A percentile compares a stretch with the other conserved stretches of the same genome.
Conservation (phyloP, 202 grass and related monocot species). For the Dendrocalamus latiflorus region DNA sequence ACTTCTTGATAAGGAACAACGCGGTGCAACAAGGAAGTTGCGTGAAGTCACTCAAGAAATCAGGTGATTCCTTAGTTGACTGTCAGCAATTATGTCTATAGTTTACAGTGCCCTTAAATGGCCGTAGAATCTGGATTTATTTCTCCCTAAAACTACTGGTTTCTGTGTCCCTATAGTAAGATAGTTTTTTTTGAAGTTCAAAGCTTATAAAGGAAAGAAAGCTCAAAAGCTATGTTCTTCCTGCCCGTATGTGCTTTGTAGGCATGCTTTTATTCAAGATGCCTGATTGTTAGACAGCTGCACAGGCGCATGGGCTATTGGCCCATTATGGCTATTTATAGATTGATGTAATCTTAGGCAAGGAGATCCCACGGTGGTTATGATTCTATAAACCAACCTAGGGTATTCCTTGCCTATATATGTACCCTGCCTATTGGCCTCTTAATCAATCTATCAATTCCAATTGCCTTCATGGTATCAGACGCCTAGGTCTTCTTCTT, state of each 20-base stretch:
- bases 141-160: not conserved
- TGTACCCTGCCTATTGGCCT: too few relatives aligned
- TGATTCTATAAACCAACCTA: too few relatives aligned
- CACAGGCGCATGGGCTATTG: too few relatives aligned
- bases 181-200: slow-evolving; percentile 2
- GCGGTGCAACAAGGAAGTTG: slow-evolving; percentile 54
- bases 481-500: too few relatives aligned
- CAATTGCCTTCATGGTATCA: too few relatives aligned
- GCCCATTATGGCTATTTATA: too few relatives aligned
- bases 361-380: too few relatives aligned
- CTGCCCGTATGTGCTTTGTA: not conserved
- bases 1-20: slow-evolving; percentile 82
- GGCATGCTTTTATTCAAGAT: not conserved
- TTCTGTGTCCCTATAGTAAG: not conserved
- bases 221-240: not conserved
- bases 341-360: too few relatives aligned
- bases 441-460: too few relatives aligned
- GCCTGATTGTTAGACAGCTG: too few relatives aligned
- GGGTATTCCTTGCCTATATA: too few relatives aligned
- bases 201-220: not conserved
- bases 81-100: not conserved
- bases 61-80: slow-evolving; percentile 35
- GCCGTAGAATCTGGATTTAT: not conserved
- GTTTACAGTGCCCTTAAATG: not conserved
- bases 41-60: slow-evolving; percentile 71